These are phyloP conservation scores for Alternaria gaisen DNA, from an alignment of 2,329 filamentous ascomycete genomes.

Conservation along the genomic window DNA sequence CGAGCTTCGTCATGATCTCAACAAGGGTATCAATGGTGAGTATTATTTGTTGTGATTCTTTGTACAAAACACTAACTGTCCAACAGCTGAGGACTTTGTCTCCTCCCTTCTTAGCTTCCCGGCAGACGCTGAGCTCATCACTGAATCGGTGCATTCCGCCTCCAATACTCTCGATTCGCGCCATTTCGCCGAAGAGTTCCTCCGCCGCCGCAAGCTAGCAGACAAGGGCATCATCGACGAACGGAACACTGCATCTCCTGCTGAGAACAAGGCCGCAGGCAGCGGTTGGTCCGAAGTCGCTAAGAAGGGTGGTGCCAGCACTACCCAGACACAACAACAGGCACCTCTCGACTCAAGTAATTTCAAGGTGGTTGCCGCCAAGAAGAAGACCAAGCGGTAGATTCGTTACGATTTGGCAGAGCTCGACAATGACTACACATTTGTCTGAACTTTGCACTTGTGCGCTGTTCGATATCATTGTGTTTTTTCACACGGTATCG, in stretches of 20 bases:
- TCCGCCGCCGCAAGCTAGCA: constrained; percentile 89
- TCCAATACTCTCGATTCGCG: constrained; percentile 91
- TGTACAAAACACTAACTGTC: constrained; percentile 24
- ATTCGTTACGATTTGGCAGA: background rate
- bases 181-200: constrained; percentile 93
- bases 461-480: background rate
- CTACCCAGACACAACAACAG: constrained; percentile 51
- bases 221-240: constrained; percentile 90
- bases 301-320: constrained; percentile 82
- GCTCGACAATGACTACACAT: background rate
- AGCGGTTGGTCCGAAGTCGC: constrained; percentile 97
- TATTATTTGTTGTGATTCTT: constrained; percentile 7
- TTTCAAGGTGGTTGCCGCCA: constrained; percentile 90
- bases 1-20: constrained; percentile 78
- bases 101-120: constrained; percentile 78
- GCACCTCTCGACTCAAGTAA: constrained; percentile 61
- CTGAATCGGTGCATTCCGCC: constrained; percentile 86
- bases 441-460: background rate
- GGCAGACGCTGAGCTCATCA: constrained; percentile 80
- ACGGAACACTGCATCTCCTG: constrained; percentile 63
- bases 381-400: constrained; percentile 78
- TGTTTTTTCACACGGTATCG: background rate
- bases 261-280: constrained; percentile 53
- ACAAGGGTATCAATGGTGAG: constrained; percentile 72
- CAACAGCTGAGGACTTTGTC: constrained; percentile 80